Evolutionary conservation across 179 eudicot species (phyloP).

Genomic region (Camellia oleifera): DNA sequence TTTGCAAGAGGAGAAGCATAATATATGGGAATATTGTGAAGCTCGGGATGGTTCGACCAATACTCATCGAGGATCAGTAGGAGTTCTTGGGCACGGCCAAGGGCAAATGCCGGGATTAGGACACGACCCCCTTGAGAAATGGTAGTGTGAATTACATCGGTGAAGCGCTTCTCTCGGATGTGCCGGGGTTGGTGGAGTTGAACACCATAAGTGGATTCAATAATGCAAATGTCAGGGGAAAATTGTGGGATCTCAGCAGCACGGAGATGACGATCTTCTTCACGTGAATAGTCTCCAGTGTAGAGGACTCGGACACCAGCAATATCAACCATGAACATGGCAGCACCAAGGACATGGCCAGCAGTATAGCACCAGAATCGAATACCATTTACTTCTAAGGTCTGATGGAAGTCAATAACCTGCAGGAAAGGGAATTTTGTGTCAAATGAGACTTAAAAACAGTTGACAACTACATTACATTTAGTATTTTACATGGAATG

Average conservation of each 20-base stretch:
- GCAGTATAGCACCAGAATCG: constrained; percentile 99
- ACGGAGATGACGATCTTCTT: constrained; percentile 96
- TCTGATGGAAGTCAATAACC: constrained; percentile 98
- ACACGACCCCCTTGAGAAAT: constrained; percentile 92
- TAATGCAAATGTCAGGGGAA: constrained; percentile 90
- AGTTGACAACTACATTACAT: background rate
- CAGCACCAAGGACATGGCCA: constrained; percentile 98
- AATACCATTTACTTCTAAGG: constrained; percentile 88
- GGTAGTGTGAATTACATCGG: constrained; percentile 81
- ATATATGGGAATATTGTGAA: constrained; percentile 81
- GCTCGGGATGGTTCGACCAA: constrained; percentile 94
- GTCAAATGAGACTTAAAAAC: background rate
- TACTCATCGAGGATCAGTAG: constrained; percentile 89
- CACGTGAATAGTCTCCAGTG: constrained; percentile 98
- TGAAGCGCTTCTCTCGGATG: constrained; percentile 79
- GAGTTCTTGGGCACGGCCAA: constrained; percentile 95
- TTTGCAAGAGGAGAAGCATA: constrained; percentile 97
- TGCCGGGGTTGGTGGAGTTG: constrained; percentile 86
- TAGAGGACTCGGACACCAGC: constrained; percentile 92
- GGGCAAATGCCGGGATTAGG: constrained; percentile 90
- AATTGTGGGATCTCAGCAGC: constrained; percentile 90
- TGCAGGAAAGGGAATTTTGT: constrained; percentile 20
- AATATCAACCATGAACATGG: constrained; percentile 99
- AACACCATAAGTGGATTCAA: constrained; percentile 93
- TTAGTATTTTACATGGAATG: no score